Evolutionary conservation across 805 yeast species (phyloP).

Genomic region (Blastobotrys americana): DNA sequence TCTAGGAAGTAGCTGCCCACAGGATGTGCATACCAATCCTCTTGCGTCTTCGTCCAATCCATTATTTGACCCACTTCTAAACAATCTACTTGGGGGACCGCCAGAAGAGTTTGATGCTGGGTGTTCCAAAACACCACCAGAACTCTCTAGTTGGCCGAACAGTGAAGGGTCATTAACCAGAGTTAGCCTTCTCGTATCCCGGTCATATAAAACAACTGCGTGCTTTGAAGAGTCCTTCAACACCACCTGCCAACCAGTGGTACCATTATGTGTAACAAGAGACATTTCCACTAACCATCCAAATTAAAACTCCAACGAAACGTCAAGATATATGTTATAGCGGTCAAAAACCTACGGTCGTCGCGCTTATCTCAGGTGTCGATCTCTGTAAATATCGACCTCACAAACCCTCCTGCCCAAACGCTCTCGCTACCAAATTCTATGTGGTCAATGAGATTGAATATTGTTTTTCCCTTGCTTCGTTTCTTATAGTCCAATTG

Average conservation of each 20-base stretch:
- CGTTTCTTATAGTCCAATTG: too few species aligned
- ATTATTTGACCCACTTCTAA: background rate
- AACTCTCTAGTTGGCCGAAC: background rate
- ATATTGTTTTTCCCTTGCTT: too few species aligned
- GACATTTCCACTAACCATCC: too few species aligned
- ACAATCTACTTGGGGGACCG: background rate
- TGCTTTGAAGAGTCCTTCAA: constrained; percentile 8
- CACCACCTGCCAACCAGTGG: constrained; percentile 15
- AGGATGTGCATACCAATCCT: constrained; percentile 10
- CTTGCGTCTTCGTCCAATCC: background rate
- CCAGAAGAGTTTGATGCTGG: background rate
- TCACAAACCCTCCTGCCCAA: too few species aligned
- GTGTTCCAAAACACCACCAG: background rate
- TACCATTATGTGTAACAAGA: constrained; percentile 10
- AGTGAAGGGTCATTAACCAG: constrained; percentile 12
- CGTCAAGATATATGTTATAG: too few species aligned
- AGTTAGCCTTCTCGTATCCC: constrained; percentile 12
- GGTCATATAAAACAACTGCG: constrained; percentile 18
- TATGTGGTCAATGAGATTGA: too few species aligned
- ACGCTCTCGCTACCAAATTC: too few species aligned
- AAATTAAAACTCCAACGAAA: too few species aligned
- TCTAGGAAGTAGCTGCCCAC: constrained; percentile 14
- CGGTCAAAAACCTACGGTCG: too few species aligned
- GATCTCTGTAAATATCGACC: too few species aligned
- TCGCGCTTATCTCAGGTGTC: too few species aligned